phyloP scores from a whole-genome alignment of 495 filamentous ascomycete genomes.

The Talaromyces wortmannii region DNA sequence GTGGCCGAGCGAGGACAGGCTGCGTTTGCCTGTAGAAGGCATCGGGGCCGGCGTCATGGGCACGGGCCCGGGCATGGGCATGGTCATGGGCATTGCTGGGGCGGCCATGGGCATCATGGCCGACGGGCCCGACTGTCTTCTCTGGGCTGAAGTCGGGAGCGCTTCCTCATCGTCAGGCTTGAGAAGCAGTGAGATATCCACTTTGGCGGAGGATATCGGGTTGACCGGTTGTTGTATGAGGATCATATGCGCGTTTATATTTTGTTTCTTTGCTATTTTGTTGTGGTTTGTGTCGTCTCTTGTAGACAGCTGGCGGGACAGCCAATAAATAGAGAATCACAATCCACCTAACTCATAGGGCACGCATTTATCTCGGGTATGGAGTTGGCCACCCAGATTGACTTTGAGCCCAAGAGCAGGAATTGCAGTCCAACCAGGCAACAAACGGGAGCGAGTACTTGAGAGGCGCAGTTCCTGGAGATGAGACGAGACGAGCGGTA shows the following conservation, averaged over 20 bases:
- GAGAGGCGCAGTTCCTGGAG: no score
- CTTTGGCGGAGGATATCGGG: conserved; percentile 52
- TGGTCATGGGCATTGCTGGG: conserved; percentile 11
- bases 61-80: conserved; percentile 13
- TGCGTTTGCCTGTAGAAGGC: conserved; percentile 24
- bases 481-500: no score
- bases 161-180: conserved; percentile 78
- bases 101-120: conserved; percentile 15
- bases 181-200: conserved; percentile 84
- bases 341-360: no score
- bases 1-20: conserved; percentile 16
- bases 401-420: no score
- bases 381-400: no score
- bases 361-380: no score
- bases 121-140: conserved; percentile 18
- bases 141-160: conserved; percentile 12
- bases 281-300: no score
- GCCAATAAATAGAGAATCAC: no score
- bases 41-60: conserved; percentile 11
- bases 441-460: no score
- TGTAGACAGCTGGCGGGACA: no score
- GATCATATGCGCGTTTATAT: conserved; percentile 43
- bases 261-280: no score
- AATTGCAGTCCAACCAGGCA: no score
- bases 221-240: conserved; percentile 41